Percentiles rank a stretch among this genome's conserved stretches.
Conservation (phyloP, 306 rosid genomes). For the Sindora glabra region DNA sequence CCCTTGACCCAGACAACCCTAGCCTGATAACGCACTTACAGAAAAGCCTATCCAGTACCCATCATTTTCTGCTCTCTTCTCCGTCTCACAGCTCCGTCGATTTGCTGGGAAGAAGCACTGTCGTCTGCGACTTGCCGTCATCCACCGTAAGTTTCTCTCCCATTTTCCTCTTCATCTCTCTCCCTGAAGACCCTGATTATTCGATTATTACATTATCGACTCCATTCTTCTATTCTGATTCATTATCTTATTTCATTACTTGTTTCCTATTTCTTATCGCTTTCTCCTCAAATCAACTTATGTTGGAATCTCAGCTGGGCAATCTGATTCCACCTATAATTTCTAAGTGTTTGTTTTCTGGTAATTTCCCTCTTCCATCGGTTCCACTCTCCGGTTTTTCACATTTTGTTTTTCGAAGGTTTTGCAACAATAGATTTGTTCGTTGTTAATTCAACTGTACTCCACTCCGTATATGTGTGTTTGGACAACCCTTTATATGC, state of each 20-base stretch:
- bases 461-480: not conserved
- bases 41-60: not conserved
- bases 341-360: too few relatives aligned
- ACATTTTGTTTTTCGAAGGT: too few relatives aligned
- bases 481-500: not conserved
- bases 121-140: not conserved
- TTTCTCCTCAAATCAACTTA: not conserved
- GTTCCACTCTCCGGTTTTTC: too few relatives aligned
- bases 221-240: not conserved
- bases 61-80: not conserved
- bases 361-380: too few relatives aligned
- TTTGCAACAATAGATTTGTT: too few relatives aligned
- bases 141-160: not conserved
- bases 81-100: not conserved
- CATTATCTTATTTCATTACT: not conserved
- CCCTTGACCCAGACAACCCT: conserved; percentile 14
- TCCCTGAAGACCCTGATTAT: not conserved
- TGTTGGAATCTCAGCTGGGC: not conserved
- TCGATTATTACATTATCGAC: not conserved
- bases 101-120: not conserved
- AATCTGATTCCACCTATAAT: not conserved
- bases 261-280: not conserved
- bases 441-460: not conserved
- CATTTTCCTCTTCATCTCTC: not conserved
- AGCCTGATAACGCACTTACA: conserved; percentile 5